Percentiles rank a stretch among this genome's conserved stretches.
These are phyloP conservation scores for Talaromyces sp. DNA, from an alignment of 2,329 filamentous ascomycete species.

Conservation along the genomic window DNA sequence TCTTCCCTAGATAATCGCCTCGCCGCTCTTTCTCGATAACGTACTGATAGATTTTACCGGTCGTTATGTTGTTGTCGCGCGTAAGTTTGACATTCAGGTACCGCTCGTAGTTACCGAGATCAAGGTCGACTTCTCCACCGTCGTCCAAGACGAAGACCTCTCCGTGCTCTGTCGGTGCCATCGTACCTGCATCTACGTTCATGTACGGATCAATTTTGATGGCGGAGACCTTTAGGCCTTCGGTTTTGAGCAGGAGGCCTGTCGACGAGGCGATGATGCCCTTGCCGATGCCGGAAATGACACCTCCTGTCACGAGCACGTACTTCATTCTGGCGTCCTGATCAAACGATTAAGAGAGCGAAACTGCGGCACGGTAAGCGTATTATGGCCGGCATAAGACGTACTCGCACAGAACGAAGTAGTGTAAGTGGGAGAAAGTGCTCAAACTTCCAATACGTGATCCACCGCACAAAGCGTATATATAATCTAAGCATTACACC, in stretches of 20 bases:
- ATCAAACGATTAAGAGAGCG: neutral
- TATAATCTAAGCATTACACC: neutral
- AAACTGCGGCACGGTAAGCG: neutral
- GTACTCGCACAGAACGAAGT: neutral
- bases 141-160: slow-evolving; percentile 86
- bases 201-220: slow-evolving; percentile 67
- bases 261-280: slow-evolving; percentile 65
- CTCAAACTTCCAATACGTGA: neutral
- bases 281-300: slow-evolving; percentile 42
- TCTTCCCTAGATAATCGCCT: slow-evolving; percentile 10
- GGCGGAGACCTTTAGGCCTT: slow-evolving; percentile 56
- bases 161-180: slow-evolving; percentile 53
- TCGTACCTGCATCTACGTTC: slow-evolving; percentile 62
- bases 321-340: slow-evolving; percentile 57
- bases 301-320: slow-evolving; percentile 68
- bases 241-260: slow-evolving; percentile 71
- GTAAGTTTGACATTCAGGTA: slow-evolving; percentile 80
- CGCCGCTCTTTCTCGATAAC: slow-evolving; percentile 63
- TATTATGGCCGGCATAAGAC: neutral
- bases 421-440: neutral
- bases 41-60: slow-evolving; percentile 89
- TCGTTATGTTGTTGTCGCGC: slow-evolving; percentile 92
- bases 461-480: neutral
- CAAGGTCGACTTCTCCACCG: slow-evolving; percentile 71
- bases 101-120: slow-evolving; percentile 72